Percentiles rank a stretch among this genome's conserved stretches.
These are phyloP conservation scores for Penicillium ochrochloron DNA, from an alignment of 495 filamentous ascomycete species.

Conservation along the genomic window DNA sequence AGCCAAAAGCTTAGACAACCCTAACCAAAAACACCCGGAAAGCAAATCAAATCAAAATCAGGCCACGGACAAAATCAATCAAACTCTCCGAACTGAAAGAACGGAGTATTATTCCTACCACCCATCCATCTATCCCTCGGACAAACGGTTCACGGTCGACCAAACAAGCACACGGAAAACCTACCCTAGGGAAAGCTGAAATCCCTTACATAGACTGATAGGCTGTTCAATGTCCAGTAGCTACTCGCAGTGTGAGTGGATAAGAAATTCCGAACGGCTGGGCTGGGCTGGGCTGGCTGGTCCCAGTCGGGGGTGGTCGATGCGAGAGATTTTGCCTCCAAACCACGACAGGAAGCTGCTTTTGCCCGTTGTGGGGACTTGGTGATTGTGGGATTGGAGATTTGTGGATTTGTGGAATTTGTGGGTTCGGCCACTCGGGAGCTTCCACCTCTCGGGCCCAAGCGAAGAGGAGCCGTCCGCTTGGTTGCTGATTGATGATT, in stretches of 20 bases:
- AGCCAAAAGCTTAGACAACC: not conserved
- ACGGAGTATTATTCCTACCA: not conserved
- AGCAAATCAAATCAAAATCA: not conserved
- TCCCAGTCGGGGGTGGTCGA: constrained; percentile 7
- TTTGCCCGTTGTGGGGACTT: constrained; percentile 16
- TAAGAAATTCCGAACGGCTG: constrained; percentile 1
- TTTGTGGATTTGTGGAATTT: not conserved
- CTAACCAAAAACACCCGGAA: not conserved
- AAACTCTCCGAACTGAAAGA: not conserved
- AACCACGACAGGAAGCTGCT: constrained; percentile 27
- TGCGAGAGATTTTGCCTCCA: constrained; percentile 12
- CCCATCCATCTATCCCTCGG: not conserved
- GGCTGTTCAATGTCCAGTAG: no score
- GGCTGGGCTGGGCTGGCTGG: not conserved
- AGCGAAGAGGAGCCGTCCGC: not conserved
- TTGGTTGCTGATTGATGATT: not conserved
- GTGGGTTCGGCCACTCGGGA: constrained; percentile 7
- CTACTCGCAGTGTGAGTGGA: not conserved
- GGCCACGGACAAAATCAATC: not conserved
- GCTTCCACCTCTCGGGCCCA: constrained; percentile 5
- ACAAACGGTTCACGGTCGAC: not conserved
- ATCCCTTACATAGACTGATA: not conserved
- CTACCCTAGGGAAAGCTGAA: not conserved
- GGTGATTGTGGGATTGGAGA: not conserved
- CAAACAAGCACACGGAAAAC: not conserved